These are phyloP conservation scores for Aphanomyces astaci DNA, from an alignment of 352 stramenopile species.

Conservation along the genomic window DNA sequence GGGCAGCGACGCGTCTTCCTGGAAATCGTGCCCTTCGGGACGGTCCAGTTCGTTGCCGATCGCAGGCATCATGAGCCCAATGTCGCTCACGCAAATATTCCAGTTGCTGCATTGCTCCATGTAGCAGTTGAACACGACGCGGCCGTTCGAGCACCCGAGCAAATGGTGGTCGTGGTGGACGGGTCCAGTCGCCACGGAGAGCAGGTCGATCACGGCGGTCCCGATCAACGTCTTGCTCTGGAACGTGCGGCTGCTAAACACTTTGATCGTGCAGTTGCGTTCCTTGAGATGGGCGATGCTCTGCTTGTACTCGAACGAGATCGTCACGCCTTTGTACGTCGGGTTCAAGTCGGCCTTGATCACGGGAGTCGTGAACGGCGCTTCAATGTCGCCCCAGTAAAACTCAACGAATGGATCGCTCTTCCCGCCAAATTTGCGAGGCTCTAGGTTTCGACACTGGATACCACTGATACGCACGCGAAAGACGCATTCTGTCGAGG, in stretches of 20 bases:
- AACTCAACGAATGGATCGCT: constrained; percentile 85
- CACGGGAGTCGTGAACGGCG: constrained; percentile 73
- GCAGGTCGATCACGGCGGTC: constrained; percentile 64
- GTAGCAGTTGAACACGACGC: constrained; percentile 87
- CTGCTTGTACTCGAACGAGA: constrained; percentile 81
- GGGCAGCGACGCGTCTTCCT: constrained; percentile 80
- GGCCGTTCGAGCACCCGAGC: constrained; percentile 75
- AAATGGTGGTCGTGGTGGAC: constrained; percentile 85
- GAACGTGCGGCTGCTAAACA: constrained; percentile 79
- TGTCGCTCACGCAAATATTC: constrained; percentile 84
- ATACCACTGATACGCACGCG: constrained; percentile 79
- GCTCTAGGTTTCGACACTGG: constrained; percentile 80
- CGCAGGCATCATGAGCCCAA: constrained; percentile 83
- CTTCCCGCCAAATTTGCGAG: constrained; percentile 70
- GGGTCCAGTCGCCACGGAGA: constrained; percentile 72
- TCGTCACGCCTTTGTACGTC: constrained; percentile 81
- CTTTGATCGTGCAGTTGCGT: constrained; percentile 58
- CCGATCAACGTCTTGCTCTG: constrained; percentile 69
- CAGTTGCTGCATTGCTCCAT: constrained; percentile 87
- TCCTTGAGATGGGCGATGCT: constrained; percentile 49
- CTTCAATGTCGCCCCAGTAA: constrained; percentile 70
- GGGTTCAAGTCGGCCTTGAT: constrained; percentile 83
- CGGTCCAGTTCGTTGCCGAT: constrained; percentile 84
- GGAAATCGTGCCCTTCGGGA: constrained; percentile 83
- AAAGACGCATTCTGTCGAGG: constrained; percentile 54